Conservation (phyloP, 148 eudicot species). For the Limonium bicolor region DNA sequence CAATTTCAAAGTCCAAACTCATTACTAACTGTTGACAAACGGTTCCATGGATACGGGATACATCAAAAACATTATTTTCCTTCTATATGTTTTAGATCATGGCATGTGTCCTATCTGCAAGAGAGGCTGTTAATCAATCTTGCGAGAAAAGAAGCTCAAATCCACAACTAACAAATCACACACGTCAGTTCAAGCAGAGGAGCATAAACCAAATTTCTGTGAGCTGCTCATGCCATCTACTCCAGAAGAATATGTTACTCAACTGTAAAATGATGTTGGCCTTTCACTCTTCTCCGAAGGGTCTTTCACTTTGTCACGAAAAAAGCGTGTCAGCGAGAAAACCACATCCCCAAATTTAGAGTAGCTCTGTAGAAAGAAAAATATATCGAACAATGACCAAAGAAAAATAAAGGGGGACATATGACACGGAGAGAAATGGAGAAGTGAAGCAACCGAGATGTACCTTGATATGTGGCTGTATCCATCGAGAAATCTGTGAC, state of each 20-base stretch:
- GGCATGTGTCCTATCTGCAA: too few relatives aligned
- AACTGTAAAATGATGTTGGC: conserved; percentile 14
- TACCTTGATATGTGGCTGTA: conserved; percentile 93
- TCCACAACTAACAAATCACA: too few relatives aligned
- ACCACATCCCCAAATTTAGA: conserved; percentile 87
- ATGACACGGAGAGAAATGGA: neutral
- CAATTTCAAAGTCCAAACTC: too few relatives aligned
- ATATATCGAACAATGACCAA: neutral
- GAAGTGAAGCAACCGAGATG: neutral
- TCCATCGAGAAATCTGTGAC: conserved; percentile 83
- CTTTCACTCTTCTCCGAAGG: conserved; percentile 42
- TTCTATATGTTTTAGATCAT: too few relatives aligned
- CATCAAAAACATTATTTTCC: too few relatives aligned
- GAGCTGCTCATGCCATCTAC: too few relatives aligned
- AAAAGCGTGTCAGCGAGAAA: conserved; percentile 81
- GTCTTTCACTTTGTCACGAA: conserved; percentile 48
- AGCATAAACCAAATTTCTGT: too few relatives aligned
- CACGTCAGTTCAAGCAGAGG: too few relatives aligned
- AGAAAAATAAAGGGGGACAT: neutral
- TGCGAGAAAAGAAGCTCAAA: too few relatives aligned
- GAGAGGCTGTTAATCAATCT: too few relatives aligned
- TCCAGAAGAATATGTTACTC: conserved; percentile 18
- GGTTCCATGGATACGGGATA: too few relatives aligned
- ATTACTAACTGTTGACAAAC: too few relatives aligned
- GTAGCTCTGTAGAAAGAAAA: conserved; percentile 54